phyloP scores from a whole-genome alignment of 1,284 basidiomycete species.

The Cutaneotrichosporon cavernicola region DNA sequence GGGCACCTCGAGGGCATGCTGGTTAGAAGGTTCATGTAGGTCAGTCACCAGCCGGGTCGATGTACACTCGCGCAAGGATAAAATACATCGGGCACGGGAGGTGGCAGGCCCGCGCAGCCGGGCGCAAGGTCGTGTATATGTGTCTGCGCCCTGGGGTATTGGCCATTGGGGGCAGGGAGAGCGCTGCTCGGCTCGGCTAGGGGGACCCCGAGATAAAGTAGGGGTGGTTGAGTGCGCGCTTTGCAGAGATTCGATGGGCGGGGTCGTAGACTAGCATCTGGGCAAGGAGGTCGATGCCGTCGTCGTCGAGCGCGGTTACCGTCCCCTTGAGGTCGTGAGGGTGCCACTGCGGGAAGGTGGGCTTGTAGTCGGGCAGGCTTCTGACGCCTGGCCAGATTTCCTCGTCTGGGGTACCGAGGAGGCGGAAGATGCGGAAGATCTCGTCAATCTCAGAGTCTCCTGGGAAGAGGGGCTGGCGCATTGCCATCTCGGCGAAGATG shows the following conservation, averaged over 20 bases:
- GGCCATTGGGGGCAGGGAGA: not conserved
- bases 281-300: constrained; percentile 75
- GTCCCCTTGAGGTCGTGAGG: constrained; percentile 63
- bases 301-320: constrained; percentile 67
- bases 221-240: constrained; percentile 76
- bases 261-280: constrained; percentile 88
- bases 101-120: not conserved
- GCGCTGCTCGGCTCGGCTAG: not conserved
- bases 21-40: not conserved
- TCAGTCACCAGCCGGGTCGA: not conserved
- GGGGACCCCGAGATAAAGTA: constrained; percentile 60
- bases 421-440: constrained; percentile 97
- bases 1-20: not conserved
- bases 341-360: constrained; percentile 92
- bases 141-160: constrained; percentile 3
- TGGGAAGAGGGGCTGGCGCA: constrained; percentile 83
- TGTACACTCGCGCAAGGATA: not conserved
- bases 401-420: constrained; percentile 93
- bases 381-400: constrained; percentile 89
- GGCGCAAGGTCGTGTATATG: constrained; percentile 11
- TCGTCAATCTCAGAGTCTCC: constrained; percentile 99
- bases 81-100: constrained; percentile 5
- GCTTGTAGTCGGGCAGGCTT: constrained; percentile 89
- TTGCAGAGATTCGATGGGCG: constrained; percentile 91
- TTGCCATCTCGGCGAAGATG: constrained; percentile 92